Percentiles rank a stretch among this genome's conserved stretches.
These are phyloP conservation scores for Naumovozyma dairenensis DNA, from an alignment of 805 yeast genomes.

Conservation along the genomic window DNA sequence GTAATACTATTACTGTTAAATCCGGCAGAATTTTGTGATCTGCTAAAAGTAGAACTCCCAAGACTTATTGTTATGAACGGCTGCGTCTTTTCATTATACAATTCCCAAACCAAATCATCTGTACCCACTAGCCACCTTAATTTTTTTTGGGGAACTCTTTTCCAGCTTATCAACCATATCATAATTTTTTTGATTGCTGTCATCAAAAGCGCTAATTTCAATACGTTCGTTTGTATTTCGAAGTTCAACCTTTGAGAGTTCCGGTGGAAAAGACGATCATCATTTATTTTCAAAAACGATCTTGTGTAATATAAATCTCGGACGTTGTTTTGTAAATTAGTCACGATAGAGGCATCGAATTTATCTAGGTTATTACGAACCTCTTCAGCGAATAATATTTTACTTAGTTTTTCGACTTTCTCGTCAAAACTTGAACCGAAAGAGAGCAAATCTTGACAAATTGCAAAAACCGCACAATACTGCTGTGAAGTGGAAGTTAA, in stretches of 20 bases:
- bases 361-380: constrained; percentile 29
- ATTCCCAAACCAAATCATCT: constrained; percentile 50
- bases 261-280: constrained; percentile 27
- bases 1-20: constrained; percentile 40
- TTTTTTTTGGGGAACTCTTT: constrained; percentile 12
- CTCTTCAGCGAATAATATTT: constrained; percentile 46
- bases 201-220: constrained; percentile 36
- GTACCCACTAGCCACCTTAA: constrained; percentile 43
- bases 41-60: constrained; percentile 36
- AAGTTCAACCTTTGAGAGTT: constrained; percentile 31
- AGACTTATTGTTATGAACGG: constrained; percentile 48
- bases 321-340: constrained; percentile 38
- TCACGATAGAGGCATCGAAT: constrained; percentile 36
- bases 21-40: constrained; percentile 45
- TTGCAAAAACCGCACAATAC: constrained; percentile 43
- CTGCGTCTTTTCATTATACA: constrained; percentile 37
- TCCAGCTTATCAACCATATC: constrained; percentile 20
- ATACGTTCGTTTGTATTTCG: constrained; percentile 28
- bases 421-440: constrained; percentile 30
- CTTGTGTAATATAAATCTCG: constrained; percentile 35
- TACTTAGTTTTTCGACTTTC: constrained; percentile 39
- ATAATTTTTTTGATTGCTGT: constrained; percentile 33
- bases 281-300: constrained; percentile 32
- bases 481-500: constrained; percentile 49
- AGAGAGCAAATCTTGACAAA: constrained; percentile 36